A percentile compares a stretch with the other conserved stretches of the same genome.
These are phyloP conservation scores for Coccomyxa sp. DNA, from an alignment of 139 green algal genomes.

Conservation along the genomic window DNA sequence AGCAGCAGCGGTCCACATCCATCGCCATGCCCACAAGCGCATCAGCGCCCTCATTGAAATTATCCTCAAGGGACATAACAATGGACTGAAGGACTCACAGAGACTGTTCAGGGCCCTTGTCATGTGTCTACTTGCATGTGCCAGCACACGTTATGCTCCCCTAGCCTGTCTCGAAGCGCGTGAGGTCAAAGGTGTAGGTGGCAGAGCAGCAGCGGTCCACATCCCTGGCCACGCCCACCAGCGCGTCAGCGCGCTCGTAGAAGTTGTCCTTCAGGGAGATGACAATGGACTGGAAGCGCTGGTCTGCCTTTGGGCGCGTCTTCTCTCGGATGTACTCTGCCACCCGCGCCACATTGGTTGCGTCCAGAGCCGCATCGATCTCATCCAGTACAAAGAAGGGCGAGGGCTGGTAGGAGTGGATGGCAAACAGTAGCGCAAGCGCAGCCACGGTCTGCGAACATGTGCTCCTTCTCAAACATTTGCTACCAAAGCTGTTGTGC, in stretches of 20 bases:
- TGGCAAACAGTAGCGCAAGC: constrained; percentile 94
- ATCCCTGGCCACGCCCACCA: constrained; percentile 86
- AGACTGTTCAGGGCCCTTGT: not conserved
- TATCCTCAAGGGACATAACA: constrained; percentile 95
- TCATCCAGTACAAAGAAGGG: constrained; percentile 99
- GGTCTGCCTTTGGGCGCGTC: constrained; percentile 36
- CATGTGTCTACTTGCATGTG: not conserved
- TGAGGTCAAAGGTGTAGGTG: constrained; percentile 83
- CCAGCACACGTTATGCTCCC: not conserved
- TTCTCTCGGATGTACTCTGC: constrained; percentile 84
- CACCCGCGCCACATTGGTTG: constrained; percentile 89
- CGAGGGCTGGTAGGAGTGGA: constrained; percentile 89
- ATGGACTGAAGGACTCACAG: constrained; percentile 71
- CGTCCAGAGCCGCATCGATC: constrained; percentile 90
- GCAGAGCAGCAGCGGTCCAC: constrained; percentile 38
- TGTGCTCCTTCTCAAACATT: too few relatives aligned
- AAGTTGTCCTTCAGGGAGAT: constrained; percentile 98
- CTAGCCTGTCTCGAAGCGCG: constrained; percentile 12
- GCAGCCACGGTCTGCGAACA: constrained; percentile 85
- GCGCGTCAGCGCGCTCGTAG: constrained; percentile 90
- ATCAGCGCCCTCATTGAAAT: constrained; percentile 95
- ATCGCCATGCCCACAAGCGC: constrained; percentile 84
- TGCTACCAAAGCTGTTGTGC: too few relatives aligned
- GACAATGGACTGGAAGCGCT: constrained; percentile 64
- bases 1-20: constrained; percentile 48